phyloP scores from a whole-genome alignment of 106 monocot species.

The Ottelia alismoides region DNA sequence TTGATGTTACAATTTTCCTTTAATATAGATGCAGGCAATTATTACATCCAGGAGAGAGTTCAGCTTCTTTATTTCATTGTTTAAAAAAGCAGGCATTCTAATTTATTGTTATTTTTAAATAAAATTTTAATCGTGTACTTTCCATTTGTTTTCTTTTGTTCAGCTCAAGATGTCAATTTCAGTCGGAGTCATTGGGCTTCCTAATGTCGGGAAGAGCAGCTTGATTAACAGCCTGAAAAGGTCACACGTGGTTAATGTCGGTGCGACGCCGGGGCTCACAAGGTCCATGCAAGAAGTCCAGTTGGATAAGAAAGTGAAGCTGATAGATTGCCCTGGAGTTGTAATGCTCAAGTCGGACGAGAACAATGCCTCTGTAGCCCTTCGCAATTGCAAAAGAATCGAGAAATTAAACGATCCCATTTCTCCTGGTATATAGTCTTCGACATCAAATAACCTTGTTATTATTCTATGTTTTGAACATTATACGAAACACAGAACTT shows the following conservation, averaged over 20 bases:
- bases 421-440: slow-evolving; percentile 67
- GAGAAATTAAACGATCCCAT: slow-evolving; percentile 86
- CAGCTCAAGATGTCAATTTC: slow-evolving; percentile 92
- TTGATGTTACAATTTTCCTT: too few relatives aligned
- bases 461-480: too few relatives aligned
- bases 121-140: too few relatives aligned
- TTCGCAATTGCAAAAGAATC: slow-evolving; percentile 91
- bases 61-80: too few relatives aligned
- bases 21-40: too few relatives aligned
- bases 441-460: too few relatives aligned
- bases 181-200: slow-evolving; percentile 93
- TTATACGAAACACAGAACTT: too few relatives aligned
- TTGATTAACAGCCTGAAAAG: slow-evolving; percentile 98
- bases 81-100: too few relatives aligned
- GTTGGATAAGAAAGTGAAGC: slow-evolving; percentile 86
- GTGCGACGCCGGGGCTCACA: slow-evolving; percentile 90
- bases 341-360: slow-evolving; percentile 76
- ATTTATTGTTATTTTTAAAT: too few relatives aligned
- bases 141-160: background rate
- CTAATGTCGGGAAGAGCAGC: slow-evolving; percentile 98
- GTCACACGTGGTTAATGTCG: slow-evolving; percentile 93
- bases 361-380: slow-evolving; percentile 53
- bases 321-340: slow-evolving; percentile 94
- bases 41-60: too few relatives aligned
- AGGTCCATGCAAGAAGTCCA: slow-evolving; percentile 98